These are phyloP conservation scores for Dalechampia spathulata DNA, from an alignment of 441 rosid species.

Conservation along the genomic window DNA sequence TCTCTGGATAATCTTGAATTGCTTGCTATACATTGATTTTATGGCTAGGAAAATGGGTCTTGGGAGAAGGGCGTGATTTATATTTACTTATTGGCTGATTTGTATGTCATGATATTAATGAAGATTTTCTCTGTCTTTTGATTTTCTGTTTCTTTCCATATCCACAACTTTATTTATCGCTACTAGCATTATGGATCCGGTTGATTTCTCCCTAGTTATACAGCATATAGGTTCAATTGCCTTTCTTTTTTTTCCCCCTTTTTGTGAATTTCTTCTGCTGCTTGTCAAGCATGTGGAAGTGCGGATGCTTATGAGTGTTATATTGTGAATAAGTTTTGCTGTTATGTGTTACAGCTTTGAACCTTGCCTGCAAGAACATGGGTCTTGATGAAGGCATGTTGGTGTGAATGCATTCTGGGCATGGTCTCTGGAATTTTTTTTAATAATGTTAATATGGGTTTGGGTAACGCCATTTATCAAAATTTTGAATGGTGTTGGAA, in stretches of 20 bases:
- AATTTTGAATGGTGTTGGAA: conserved; percentile 23
- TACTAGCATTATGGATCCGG: not conserved
- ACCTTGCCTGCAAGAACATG: conserved; percentile 59
- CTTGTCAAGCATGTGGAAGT: conserved; percentile 31
- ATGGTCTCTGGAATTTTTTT: conserved; percentile 28
- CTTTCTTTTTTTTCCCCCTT: not conserved
- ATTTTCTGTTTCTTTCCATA: not conserved
- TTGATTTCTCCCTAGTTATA: not conserved
- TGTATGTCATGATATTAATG: not conserved
- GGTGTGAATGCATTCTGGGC: conserved; percentile 41
- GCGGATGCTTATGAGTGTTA: conserved; percentile 29
- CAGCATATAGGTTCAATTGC: not conserved
- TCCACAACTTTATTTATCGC: not conserved
- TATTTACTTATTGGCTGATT: not conserved
- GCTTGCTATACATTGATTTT: too few relatives aligned
- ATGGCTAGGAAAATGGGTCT: not conserved
- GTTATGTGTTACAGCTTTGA: conserved; percentile 65
- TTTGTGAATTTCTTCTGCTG: conserved; percentile 12
- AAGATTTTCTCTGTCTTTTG: not conserved
- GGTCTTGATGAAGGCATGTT: conserved; percentile 58
- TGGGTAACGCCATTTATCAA: conserved; percentile 24
- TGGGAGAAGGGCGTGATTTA: not conserved
- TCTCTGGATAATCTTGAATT: too few relatives aligned
- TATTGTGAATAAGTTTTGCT: conserved; percentile 44
- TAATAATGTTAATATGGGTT: conserved; percentile 21